Conservation (phyloP, 1,284 basidiomycete genomes). For the Malassezia furfur region DNA sequence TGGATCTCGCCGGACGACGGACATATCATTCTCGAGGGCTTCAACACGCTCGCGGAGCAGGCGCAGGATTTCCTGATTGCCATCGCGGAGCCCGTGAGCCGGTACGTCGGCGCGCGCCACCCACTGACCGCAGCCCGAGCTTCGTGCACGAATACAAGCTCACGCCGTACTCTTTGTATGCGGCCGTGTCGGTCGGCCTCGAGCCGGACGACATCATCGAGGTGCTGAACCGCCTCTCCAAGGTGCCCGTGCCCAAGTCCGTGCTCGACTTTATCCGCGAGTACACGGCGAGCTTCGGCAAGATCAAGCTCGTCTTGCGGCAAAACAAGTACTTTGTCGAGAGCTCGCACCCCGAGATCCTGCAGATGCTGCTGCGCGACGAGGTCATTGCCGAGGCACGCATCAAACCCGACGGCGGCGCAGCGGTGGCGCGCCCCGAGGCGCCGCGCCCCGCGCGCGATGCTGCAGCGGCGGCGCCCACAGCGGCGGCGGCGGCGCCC, state of each 20-base stretch:
- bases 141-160: conserved; percentile 99
- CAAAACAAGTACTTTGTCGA: conserved; percentile 49
- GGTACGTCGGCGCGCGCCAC: conserved; percentile 56
- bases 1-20: conserved; percentile 47
- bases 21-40: conserved; percentile 46
- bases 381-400: conserved; percentile 37
- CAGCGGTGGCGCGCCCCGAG: neutral
- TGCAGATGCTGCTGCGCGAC: conserved; percentile 42
- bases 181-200: conserved; percentile 93
- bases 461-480: neutral
- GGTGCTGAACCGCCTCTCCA: conserved; percentile 54
- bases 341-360: conserved; percentile 41
- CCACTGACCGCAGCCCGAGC: conserved; percentile 61
- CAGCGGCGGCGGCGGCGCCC: neutral
- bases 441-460: neutral
- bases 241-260: conserved; percentile 41
- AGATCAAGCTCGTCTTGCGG: conserved; percentile 48
- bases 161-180: conserved; percentile 93
- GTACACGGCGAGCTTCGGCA: conserved; percentile 45
- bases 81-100: conserved; percentile 96
- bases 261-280: conserved; percentile 44
- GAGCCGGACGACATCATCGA: conserved; percentile 98
- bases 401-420: conserved; percentile 25
- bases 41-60: conserved; percentile 78
- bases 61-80: conserved; percentile 97